These are phyloP conservation scores for Francoa sonchifolia DNA, from an alignment of 441 rosid genomes.

Conservation along the genomic window DNA sequence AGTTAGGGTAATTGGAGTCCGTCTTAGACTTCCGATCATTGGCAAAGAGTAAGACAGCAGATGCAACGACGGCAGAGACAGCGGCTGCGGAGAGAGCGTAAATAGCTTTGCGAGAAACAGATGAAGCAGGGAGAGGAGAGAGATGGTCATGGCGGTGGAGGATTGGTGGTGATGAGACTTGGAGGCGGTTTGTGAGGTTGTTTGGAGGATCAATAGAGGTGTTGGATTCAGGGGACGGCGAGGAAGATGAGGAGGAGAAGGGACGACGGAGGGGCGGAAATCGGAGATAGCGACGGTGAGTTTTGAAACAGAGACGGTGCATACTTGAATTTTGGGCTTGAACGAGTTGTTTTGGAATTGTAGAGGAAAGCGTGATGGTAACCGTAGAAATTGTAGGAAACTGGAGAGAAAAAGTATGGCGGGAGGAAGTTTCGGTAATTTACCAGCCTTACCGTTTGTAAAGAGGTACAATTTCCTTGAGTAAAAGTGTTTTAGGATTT, in stretches of 20 bases:
- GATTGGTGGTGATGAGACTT: conserved; percentile 13
- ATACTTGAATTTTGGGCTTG: too few species aligned
- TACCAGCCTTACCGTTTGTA: too few species aligned
- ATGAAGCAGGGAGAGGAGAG: conserved; percentile 12
- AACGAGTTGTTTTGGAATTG: too few species aligned
- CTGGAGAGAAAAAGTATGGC: too few species aligned
- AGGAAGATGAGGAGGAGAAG: conserved; percentile 10
- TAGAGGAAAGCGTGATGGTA: too few species aligned
- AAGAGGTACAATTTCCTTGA: too few species aligned
- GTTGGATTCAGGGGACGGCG: conserved; percentile 14
- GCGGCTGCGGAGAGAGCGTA: conserved; percentile 47
- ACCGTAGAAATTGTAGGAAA: too few species aligned
- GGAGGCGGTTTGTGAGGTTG: conserved; percentile 18
- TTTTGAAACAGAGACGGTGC: conserved; percentile 36
- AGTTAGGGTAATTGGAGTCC: conserved; percentile 10
- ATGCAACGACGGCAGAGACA: conserved; percentile 41
- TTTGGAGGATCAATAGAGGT: conserved; percentile 17
- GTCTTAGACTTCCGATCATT: too few species aligned
- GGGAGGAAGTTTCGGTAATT: too few species aligned
- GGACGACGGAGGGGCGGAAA: conserved; percentile 8
- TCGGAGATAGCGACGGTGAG: conserved; percentile 30
- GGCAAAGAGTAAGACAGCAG: conserved; percentile 21
- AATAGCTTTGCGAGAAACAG: conserved; percentile 26
- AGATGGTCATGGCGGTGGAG: conserved; percentile 18
- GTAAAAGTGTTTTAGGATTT: too few species aligned